Evolutionary conservation across 1,284 basidiomycete species (phyloP), one percentile per base, ranked within the genome.

Genomic region (Puccinia hordei): DNA sequence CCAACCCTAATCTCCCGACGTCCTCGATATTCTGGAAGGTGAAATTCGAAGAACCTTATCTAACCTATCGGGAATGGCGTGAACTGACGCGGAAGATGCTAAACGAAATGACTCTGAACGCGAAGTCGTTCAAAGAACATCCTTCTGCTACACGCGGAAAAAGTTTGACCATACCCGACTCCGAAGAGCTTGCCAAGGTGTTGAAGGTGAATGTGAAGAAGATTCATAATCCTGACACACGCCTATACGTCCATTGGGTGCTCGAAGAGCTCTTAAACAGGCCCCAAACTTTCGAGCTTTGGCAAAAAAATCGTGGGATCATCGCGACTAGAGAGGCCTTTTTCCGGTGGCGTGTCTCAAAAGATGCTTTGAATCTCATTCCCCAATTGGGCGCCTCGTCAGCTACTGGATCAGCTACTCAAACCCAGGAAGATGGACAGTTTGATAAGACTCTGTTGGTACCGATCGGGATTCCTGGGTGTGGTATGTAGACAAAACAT

Each of bases 1-100:
- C 65, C 5, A 55, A 81, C 12, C 49, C 38, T 15, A 57, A 69
- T 0, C 78, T 22, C 4, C 86, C 91, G 0, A 92, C 92, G 19
- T 91, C 93, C 8, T 91, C 93, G 0, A 97, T 98, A 88, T 98
- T 99, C 89, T 99, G 98, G 91, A 99, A 99, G 86, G 90, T 99
- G 87, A 99, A 99, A 86, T 99, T 98, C 85, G 95, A 98, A 86
- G 94, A 99, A 85, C 96, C 96, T 0, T 99, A 99, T 85, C 91
- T 98, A 87, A 96, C 97, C 90, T 98, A 98, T 86, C 91, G 97
- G 72, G 93, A 98, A 85, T 99, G 95, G 95, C 89, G 97, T 76
- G 97, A 99, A 86, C 89, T 96, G 72, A 98, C 97, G 9, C 92
- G 94, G 84, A 87, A 86, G 24, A 85, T 85, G 83, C 74, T 85